Evolutionary conservation across 2,329 filamentous ascomycete species (phyloP), one percentile per base, ranked within the genome.

Genomic region (Tolypocladium cylindrosporum): DNA sequence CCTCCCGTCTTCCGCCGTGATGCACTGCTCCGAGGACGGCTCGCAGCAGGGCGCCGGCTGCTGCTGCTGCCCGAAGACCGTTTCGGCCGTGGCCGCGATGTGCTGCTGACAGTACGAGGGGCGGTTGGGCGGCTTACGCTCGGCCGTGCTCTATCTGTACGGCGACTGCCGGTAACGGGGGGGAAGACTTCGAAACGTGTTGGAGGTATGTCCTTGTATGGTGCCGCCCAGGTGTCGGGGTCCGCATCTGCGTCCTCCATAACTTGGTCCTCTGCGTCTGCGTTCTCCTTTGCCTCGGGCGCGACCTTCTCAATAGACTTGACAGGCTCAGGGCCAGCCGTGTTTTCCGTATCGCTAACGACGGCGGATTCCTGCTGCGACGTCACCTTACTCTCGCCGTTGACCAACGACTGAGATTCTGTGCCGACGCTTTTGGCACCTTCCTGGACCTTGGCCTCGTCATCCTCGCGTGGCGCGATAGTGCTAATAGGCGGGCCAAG

Each of bases 401-500:
- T 70, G 3, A 59, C 53, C 3, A 61, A 58, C 14, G 64, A 57
- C 36, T 66, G 63, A 3, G 57, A 60, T 16, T 67, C 64, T 1
- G 61, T 57, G 21, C 57, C 60, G 19, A 60, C 57, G 11, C 58
- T 60, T 16, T 61, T 66, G 3, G 63, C 60, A 1, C 67, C 69
- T 58, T 75, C 72, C n/a, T 72, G 64, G 19, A 74, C 51, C 61
- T 69, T 74, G 13, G 70, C 71, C 59, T 83, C 82, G 8, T 88
- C 85, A 27, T 91, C 91, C 61, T 95, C 91, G 41, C 93, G 85
- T 6, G 88, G 91, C 14, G 93, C 93, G 57, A 97, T 90, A 1
- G 93, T 89, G 62, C 90, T 92, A 58, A 97, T 77, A 8, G 87
- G 82, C 7, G 90, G 90, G 7, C 87, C 89, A 55, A 91, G 83